These are phyloP conservation scores for Brassica cretica DNA, from an alignment of 345 rosid genomes.

Conservation along the genomic window DNA sequence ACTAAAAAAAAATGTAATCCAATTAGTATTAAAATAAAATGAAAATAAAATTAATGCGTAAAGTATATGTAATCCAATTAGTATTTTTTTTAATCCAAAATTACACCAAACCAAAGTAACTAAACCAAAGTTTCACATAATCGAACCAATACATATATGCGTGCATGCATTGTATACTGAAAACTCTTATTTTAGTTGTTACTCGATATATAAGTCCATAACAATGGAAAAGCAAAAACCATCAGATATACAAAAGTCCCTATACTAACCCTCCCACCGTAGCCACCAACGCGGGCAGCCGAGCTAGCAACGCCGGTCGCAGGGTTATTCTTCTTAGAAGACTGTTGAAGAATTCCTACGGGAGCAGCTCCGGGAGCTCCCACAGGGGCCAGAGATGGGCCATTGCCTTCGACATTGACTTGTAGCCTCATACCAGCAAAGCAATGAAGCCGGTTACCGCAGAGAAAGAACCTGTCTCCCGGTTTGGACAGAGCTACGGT, in stretches of 20 bases:
- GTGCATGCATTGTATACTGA: background rate
- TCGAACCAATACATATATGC: background rate
- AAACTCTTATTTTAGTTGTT: background rate
- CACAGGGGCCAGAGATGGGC: slow-evolving; percentile 53
- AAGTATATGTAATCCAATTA: background rate
- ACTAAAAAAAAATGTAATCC: too few relatives aligned
- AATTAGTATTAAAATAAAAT: too few relatives aligned
- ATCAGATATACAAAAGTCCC: background rate
- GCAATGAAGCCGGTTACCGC: slow-evolving; percentile 69
- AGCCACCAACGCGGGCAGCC: background rate
- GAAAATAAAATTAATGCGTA: background rate
- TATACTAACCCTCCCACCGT: background rate
- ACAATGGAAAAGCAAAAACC: background rate
- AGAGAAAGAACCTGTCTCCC: slow-evolving; percentile 58
- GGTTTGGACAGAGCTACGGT: slow-evolving; percentile 59
- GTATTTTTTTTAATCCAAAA: background rate
- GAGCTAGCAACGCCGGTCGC: background rate
- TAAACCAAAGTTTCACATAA: background rate
- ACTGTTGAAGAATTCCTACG: background rate
- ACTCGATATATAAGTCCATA: background rate
- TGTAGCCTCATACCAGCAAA: slow-evolving; percentile 82
- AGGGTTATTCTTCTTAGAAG: background rate
- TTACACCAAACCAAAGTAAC: background rate
- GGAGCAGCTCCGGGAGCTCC: slow-evolving; percentile 45
- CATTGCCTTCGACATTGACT: slow-evolving; percentile 48